Base-by-base conservation (phyloP, 2,329 filamentous ascomycete species). In the Conoideocrella luteorostrata region DNA sequence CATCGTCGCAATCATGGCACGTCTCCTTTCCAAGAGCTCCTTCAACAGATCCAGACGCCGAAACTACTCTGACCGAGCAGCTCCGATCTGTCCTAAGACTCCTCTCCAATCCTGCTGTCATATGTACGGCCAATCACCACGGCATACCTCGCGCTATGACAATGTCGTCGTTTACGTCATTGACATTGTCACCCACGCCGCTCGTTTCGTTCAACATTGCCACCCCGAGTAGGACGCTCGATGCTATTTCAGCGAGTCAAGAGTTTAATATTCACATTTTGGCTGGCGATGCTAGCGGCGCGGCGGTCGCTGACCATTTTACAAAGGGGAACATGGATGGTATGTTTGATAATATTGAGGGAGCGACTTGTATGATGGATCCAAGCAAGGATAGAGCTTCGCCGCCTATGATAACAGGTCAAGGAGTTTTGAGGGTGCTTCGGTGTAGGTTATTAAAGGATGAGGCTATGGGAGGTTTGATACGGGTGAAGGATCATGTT, bases 111-210 rank as follows among this genome's bases (percentile, higher is more conserved):
- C 71, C 74, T 1, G 74, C 76, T 29, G 74, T 78, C n/a, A 70
- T 78, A 11, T 74, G 74, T 54, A 78, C 75, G 18, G 62, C 73
- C 18, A 57, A 63, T n/a, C 58, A 64, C 28, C 49, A 56, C 24
- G 18, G 58, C 47, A 43, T 53, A 32, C 56, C 69, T 5, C 66
- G 70, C 24, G 77, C 70, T 38, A 76, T 80, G 69, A 80, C 77
- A 24, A 75, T 79, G 65, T 80, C 77, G 6, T 79, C 75, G 2
- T 72, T 81, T 49, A 76, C 76, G 3, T 78, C 75, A 0, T 60
- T 81, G 21, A 69, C 72, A 13, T 64, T 80, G 15, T 51, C 56
- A n/a, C 75, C 76, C 0, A 65, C 60, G 21, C 75, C 76, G 1
- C 62, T 75, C 10, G 60, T 81, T 6, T 72, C 70, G 1, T 80